Percentiles rank a stretch among this genome's conserved stretches.
These are phyloP conservation scores for Ganoderma resinaceum DNA, from an alignment of 1,284 basidiomycete genomes.

Conservation along the genomic window DNA sequence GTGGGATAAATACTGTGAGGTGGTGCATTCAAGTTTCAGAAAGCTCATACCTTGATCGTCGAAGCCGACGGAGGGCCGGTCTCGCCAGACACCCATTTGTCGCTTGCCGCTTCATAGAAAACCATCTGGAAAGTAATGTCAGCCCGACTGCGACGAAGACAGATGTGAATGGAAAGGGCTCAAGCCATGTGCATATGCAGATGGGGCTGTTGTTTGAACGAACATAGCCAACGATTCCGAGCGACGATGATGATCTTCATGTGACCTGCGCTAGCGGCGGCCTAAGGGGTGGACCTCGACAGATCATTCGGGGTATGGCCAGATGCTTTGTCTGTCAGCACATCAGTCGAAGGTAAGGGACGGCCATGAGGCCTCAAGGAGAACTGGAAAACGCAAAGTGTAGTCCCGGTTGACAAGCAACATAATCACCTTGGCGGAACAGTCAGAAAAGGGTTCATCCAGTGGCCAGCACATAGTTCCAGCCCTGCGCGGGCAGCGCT, in stretches of 20 bases:
- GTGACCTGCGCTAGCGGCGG: background rate
- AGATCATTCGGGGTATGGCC: background rate
- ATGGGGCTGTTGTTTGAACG: background rate
- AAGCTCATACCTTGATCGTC: constrained; percentile 42
- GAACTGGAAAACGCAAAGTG: background rate
- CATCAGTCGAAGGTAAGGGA: background rate
- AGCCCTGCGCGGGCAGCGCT: background rate
- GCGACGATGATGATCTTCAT: background rate
- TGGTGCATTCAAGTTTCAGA: too few species aligned
- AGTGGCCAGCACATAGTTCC: background rate
- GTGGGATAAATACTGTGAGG: background rate
- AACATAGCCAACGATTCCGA: background rate
- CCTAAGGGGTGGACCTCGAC: background rate
- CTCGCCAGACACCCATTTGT: constrained; percentile 47
- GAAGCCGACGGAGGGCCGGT: constrained; percentile 47
- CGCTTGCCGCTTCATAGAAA: constrained; percentile 29
- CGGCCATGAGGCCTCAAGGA: background rate
- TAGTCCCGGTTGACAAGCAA: background rate
- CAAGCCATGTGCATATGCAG: background rate
- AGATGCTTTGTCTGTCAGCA: background rate
- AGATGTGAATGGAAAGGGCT: background rate
- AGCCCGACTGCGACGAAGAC: background rate
- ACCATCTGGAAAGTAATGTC: background rate
- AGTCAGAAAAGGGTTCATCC: background rate
- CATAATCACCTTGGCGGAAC: background rate